Evolutionary conservation across 1,284 basidiomycete species (phyloP).

Genomic region (Boletus subluridellus): DNA sequence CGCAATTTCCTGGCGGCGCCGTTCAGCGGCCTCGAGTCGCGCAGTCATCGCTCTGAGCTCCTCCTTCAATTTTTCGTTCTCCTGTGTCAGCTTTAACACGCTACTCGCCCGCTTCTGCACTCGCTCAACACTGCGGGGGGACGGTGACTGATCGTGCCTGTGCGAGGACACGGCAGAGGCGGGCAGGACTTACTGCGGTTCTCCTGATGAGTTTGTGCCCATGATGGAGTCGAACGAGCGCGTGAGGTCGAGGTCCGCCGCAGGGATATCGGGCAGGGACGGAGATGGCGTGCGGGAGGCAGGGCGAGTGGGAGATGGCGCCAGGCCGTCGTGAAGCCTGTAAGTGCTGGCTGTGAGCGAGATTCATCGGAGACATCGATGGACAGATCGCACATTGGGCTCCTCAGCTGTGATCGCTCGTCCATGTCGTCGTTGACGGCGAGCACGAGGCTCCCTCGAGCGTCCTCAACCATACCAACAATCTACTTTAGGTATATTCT

Average conservation of each 20-base stretch:
- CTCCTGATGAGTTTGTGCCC: conserved; percentile 11
- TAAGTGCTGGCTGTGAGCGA: conserved; percentile 22
- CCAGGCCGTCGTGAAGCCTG: conserved; percentile 23
- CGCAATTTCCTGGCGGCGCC: conserved; percentile 55
- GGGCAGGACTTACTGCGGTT: conserved; percentile 36
- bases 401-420: conserved; percentile 19
- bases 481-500: conserved; percentile 16
- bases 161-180: conserved; percentile 13
- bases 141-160: conserved; percentile 28
- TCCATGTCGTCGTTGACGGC: conserved; percentile 32
- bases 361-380: background rate
- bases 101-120: conserved; percentile 73
- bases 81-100: conserved; percentile 67
- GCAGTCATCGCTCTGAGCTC: conserved; percentile 72
- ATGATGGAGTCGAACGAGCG: conserved; percentile 51
- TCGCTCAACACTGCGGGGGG: conserved; percentile 47
- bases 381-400: conserved; percentile 24
- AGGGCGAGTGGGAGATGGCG: conserved; percentile 13
- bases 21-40: conserved; percentile 68
- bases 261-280: conserved; percentile 53
- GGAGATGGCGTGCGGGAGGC: conserved; percentile 33
- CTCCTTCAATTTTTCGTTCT: conserved; percentile 72
- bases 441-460: conserved; percentile 24
- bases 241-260: conserved; percentile 48
- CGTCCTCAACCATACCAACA: background rate